These are phyloP conservation scores for Hippophae tibetana DNA, from an alignment of 306 rosid genomes.

Conservation along the genomic window DNA sequence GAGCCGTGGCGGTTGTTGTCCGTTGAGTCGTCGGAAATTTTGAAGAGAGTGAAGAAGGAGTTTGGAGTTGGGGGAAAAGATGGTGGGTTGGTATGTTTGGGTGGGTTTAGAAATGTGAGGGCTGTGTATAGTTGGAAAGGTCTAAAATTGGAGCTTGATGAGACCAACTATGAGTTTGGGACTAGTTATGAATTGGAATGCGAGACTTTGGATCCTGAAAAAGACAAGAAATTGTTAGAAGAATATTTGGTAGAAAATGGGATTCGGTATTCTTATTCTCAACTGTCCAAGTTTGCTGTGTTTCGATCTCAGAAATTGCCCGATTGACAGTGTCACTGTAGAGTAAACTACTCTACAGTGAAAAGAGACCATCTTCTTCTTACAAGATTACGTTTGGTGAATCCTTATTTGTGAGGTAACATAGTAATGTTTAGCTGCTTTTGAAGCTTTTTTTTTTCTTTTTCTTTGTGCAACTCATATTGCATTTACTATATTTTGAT, in stretches of 20 bases:
- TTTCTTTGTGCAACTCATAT: too few species aligned
- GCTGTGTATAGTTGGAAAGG: slow-evolving; percentile 42
- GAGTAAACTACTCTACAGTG: background rate
- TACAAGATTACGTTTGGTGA: too few species aligned
- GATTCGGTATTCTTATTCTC: slow-evolving; percentile 32
- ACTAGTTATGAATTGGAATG: slow-evolving; percentile 53
- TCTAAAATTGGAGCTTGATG: slow-evolving; percentile 47
- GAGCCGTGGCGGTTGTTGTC: slow-evolving; percentile 46
- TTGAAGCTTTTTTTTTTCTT: too few species aligned
- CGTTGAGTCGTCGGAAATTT: slow-evolving; percentile 18
- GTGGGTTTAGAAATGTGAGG: slow-evolving; percentile 58
- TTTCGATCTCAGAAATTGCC: slow-evolving; percentile 43
- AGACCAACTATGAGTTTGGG: slow-evolving; percentile 49
- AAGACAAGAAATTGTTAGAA: slow-evolving; percentile 31
- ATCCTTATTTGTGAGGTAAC: too few species aligned
- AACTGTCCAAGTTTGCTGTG: slow-evolving; percentile 32
- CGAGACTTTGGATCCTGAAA: slow-evolving; percentile 38
- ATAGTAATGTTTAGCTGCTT: too few species aligned
- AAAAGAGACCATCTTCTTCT: background rate
- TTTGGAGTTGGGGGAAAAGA: slow-evolving; percentile 16
- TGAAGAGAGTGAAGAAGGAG: slow-evolving; percentile 32
- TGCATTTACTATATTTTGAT: too few species aligned
- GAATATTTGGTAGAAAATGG: slow-evolving; percentile 29
- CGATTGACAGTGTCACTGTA: background rate
- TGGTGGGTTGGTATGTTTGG: slow-evolving; percentile 35